Evolutionary conservation across 306 rosid genomes (phyloP), one percentile per base, ranked within the genome.

Genomic region (Vicia villosa): DNA sequence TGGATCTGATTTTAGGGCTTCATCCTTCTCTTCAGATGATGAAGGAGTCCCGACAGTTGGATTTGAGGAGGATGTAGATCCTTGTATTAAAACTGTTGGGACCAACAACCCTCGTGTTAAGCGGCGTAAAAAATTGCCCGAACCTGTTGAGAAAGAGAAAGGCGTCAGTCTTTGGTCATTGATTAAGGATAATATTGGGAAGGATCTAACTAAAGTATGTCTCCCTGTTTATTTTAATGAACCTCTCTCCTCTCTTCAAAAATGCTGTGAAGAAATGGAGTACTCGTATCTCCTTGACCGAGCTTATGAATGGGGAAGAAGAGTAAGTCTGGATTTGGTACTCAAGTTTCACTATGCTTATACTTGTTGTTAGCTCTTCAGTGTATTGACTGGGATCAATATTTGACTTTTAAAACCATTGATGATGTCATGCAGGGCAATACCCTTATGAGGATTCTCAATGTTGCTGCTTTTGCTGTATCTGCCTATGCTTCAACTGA

Each of bases 401-500:
- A 15, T 63, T 68, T 14, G 34, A 14, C 16, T 57, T 30, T 68
- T 19, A 56, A 75, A 20, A 51, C 40, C 9, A 8, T 22, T 37
- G 66, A 37, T 75, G 52, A 67, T 51, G 67, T 60, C 54, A 54
- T 68, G 77, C 87, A 93, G 98, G 98, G 98, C 72, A 86, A 93
- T 72, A 75, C 85, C 71, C 93, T 90, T 73, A 86, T 90, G 98
- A 85, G 98, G 75, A 90, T 93, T 74, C 93, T 93, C 51, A 90
- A 93, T 58, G 96, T 93, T 66, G 98, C 96, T 83, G 98, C 98
- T 71, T 93, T 93, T 86, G 98, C 98, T 72, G 91, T 90, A 52
- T 93, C 98, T 45, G 98, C 88, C 34, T 93, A 93, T 88, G 95
- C 96, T 76, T 93, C 98, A 63, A 93, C 96, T 21, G 98, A 90